Evolutionary conservation across 257 asterid genomes (phyloP), one percentile per base, ranked within the genome.

Genomic region (Penstemon barbatus): DNA sequence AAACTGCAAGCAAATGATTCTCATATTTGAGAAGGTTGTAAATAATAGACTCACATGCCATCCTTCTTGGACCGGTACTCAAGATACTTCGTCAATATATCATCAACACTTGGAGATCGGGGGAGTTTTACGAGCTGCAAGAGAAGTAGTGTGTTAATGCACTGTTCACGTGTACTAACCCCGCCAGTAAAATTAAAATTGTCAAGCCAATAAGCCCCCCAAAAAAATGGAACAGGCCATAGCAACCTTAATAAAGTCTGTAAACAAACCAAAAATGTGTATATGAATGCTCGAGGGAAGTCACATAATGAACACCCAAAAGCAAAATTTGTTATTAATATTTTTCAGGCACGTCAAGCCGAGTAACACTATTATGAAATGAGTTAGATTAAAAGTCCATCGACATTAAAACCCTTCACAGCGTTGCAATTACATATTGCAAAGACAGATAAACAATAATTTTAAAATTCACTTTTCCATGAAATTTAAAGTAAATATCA

Each of bases 71-170:
- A 82, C 78, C 88, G 71, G 83, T 83, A 83, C 42, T 91, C 97
- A 48, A 91, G 93, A 83, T 86, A 94, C 66, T 84, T 85, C 36
- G 79, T 71, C 78, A 94, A 80, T 78, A 94, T 81, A 66, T 94
- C 95, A 65, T 94, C 97, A 63, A 94, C 89, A 65, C 54, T 83
- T 46, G 97, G 99, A 70, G 90, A 84, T 71, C 98, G 88, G 39
- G 99, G 97, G 57, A 94, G 97, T 73, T 84, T 85, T 79, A 94
- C 89, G 77, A 94, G 95, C 99, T 94, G 99, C 85, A 81, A 78
- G 40, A 61, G 57, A 69, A 44, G 60, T 19, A 68, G 25, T 52
- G 43, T 51, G 40, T 56, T 53, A 58, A 38, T 46, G 36, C 52
- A 48, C 57, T 48, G 60, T 44, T 61, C 73, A 25, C 15, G 10